These are phyloP conservation scores for Fusarium sp. DNA, from an alignment of 2,329 filamentous ascomycete genomes.

Conservation along the genomic window DNA sequence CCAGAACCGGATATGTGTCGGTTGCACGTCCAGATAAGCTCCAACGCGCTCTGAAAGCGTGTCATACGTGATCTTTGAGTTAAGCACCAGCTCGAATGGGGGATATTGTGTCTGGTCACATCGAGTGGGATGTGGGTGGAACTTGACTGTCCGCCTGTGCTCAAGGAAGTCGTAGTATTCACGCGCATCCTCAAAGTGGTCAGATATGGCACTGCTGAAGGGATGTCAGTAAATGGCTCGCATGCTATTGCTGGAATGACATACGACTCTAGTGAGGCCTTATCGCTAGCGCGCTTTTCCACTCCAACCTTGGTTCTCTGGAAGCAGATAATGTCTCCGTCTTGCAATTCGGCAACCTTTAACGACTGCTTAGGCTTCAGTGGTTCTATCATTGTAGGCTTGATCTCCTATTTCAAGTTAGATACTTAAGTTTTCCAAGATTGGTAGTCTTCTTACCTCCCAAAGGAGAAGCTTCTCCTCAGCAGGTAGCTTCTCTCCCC, in stretches of 20 bases:
- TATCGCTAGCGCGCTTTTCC: slow-evolving; percentile 46
- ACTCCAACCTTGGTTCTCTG: slow-evolving; percentile 70
- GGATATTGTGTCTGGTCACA: slow-evolving; percentile 70
- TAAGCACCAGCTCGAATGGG: slow-evolving; percentile 81
- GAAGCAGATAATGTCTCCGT: slow-evolving; percentile 97
- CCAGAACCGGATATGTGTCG: slow-evolving; percentile 91
- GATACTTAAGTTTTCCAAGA: not conserved
- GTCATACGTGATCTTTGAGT: slow-evolving; percentile 91
- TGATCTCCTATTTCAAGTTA: slow-evolving; percentile 77
- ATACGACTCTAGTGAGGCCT: slow-evolving; percentile 50
- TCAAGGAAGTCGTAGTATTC: slow-evolving; percentile 95
- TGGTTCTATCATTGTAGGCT: slow-evolving; percentile 94
- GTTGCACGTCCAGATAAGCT: slow-evolving; percentile 78
- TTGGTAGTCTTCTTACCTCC: slow-evolving; percentile 66
- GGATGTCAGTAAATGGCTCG: slow-evolving; percentile 20
- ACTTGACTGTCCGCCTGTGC: slow-evolving; percentile 83
- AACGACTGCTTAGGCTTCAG: slow-evolving; percentile 93
- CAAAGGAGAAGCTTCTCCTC: slow-evolving; percentile 77
- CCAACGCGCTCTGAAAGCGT: slow-evolving; percentile 86
- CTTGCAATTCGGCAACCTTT: slow-evolving; percentile 92
- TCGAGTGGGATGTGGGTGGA: slow-evolving; percentile 74
- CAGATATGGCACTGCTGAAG: slow-evolving; percentile 51
- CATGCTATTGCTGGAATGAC: slow-evolving; percentile 20
- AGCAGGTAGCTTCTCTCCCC: slow-evolving; percentile 78
- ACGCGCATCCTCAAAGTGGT: slow-evolving; percentile 77